Evolutionary conservation across 2,329 filamentous ascomycete genomes (phyloP).

Genomic region (Xylaria sp.): DNA sequence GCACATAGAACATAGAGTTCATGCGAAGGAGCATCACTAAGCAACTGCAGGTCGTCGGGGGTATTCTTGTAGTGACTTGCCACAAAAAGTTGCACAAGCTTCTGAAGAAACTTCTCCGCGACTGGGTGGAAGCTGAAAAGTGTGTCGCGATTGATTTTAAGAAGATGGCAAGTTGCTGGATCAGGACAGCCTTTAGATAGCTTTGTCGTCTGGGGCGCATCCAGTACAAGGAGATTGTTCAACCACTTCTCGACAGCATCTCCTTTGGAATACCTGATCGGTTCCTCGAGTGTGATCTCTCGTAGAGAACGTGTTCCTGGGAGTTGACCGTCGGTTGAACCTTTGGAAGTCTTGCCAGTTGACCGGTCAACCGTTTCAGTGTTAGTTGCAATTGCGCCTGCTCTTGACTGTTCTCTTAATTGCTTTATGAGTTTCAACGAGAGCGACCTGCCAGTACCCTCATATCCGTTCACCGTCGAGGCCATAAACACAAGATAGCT

Average conservation of each 20-base stretch:
- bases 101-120: conserved; percentile 95
- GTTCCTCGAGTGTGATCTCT: conserved; percentile 92
- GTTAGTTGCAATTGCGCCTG: conserved; percentile 63
- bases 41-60: conserved; percentile 96
- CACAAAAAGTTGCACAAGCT: conserved; percentile 98
- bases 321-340: conserved; percentile 62
- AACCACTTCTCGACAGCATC: conserved; percentile 96
- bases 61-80: conserved; percentile 98
- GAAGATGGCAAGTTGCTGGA: conserved; percentile 88
- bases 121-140: conserved; percentile 98
- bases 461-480: conserved; percentile 98
- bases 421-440: conserved; percentile 98
- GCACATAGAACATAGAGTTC: conserved; percentile 95
- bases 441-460: conserved; percentile 93
- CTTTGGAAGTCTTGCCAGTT: conserved; percentile 77
- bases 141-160: conserved; percentile 95
- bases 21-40: conserved; percentile 97
- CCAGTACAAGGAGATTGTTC: conserved; percentile 91
- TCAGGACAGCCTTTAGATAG: conserved; percentile 84
- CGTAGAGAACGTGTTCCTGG: conserved; percentile 80
- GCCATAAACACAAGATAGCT: conserved; percentile 99
- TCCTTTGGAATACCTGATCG: conserved; percentile 91
- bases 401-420: conserved; percentile 88
- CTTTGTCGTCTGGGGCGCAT: conserved; percentile 85
- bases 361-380: conserved; percentile 78